A percentile compares a stretch with the other conserved stretches of the same genome.
These are phyloP conservation scores for Begonia peltatifolia DNA, from an alignment of 306 rosid genomes.

Conservation along the genomic window DNA sequence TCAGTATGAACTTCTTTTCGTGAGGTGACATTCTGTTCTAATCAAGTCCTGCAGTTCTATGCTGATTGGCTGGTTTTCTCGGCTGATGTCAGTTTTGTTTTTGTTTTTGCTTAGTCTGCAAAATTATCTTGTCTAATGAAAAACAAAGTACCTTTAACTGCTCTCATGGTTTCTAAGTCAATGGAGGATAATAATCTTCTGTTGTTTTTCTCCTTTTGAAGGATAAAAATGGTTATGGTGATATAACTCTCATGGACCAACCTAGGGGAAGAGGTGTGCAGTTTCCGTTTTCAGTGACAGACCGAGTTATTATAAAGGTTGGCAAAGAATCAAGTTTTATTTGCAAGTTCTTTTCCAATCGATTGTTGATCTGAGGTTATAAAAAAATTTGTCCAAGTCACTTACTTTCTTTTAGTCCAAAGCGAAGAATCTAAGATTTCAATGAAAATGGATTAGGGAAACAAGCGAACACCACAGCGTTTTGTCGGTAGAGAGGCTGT, in stretches of 20 bases:
- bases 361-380: not conserved
- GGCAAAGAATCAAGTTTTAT: conserved; percentile 5
- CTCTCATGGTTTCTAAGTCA: not conserved
- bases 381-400: not conserved
- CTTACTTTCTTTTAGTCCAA: too few species aligned
- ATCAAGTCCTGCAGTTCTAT: too few species aligned
- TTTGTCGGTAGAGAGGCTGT: conserved; percentile 97
- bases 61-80: too few species aligned
- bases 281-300: conserved; percentile 87
- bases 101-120: not conserved
- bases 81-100: not conserved
- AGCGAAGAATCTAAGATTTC: conserved; percentile 9
- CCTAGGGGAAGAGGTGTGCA: conserved; percentile 88
- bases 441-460: conserved; percentile 52
- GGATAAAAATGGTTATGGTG: conserved; percentile 79
- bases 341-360: not conserved
- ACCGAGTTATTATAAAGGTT: conserved; percentile 93
- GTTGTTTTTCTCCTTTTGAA: conserved; percentile 15
- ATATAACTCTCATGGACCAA: conserved; percentile 39
- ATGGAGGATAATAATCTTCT: too few species aligned
- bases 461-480: conserved; percentile 94
- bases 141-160: not conserved
- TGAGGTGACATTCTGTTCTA: too few species aligned
- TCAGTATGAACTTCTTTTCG: too few species aligned
- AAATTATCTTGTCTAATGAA: not conserved